Evolutionary conservation across 106 monocot species (phyloP), one percentile per base, ranked within the genome.

Genomic region (Narthecium ossifragum): DNA sequence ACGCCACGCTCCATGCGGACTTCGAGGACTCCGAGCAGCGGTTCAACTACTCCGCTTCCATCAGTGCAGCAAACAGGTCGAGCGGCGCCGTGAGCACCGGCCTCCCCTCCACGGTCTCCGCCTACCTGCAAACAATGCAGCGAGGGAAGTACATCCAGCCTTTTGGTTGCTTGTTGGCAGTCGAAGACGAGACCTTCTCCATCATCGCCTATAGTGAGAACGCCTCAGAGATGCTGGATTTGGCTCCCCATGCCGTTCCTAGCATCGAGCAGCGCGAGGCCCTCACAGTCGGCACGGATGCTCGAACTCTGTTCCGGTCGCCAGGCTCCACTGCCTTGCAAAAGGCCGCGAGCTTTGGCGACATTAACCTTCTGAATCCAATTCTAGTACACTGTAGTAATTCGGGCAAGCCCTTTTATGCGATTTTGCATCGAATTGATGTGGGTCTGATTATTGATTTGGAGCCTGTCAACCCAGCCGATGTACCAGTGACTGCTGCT

Each of bases 371-470:
- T 24, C 70, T 89, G 14, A 90, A 94, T 51, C 93, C 90, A 11
- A 78, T 96, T 11, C 64, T 90, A 34, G 90, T 96, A 7, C 86
- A 83, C 45, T 80, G 79, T 67, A 72, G 63, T 40, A 81, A 39
- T 53, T 86, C 86, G 0, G 86, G 86, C 3, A 96, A 86, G 68
- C 90, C 90, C 0, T 96, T 96, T 29, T 96, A 96, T 53, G 85
- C 94, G 0, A 84, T 90, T 25, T 15, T 96, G 48, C 83, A 96
- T 47, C 62, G 80, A 6, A 70, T 76, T 52, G 83, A 83, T 41
- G 83, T 60, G n/a, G 83, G 90, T 9, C 17, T 90, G 34, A 71
- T 90, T n/a, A 84, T 90, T 20, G 94, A 96, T 34, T 69, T 90
- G 24, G 86, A 96, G 68, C 94, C 94, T 12, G 90, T 96, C 4